Evolutionary conservation across 148 eudicot genomes (phyloP).

Genomic region (Nyssa sinensis): DNA sequence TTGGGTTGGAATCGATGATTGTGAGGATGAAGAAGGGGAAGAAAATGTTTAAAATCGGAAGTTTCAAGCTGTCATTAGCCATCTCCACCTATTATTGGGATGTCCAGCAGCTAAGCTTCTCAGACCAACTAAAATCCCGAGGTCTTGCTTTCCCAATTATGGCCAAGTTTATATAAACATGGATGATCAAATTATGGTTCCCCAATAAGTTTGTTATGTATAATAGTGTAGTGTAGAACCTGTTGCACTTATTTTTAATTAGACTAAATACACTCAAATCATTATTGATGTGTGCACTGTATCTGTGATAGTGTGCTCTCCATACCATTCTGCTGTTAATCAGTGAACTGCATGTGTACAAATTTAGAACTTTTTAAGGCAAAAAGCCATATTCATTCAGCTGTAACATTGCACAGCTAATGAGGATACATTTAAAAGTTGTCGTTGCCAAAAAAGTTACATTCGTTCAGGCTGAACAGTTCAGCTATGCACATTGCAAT

Average conservation of each 20-base stretch:
- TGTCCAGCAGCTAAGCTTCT: background rate
- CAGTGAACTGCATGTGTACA: background rate
- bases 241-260: background rate
- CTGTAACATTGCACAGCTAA: no score
- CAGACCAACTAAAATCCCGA: background rate
- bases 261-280: background rate
- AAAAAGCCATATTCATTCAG: slow-evolving; percentile 4
- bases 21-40: slow-evolving; percentile 61
- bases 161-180: background rate
- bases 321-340: background rate
- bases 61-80: background rate
- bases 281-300: background rate
- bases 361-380: no score
- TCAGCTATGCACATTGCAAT: no score
- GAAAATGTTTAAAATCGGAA: slow-evolving; percentile 13
- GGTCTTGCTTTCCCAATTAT: background rate
- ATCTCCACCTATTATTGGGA: background rate
- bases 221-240: slow-evolving; percentile 3
- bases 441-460: no score
- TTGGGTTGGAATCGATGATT: slow-evolving; percentile 86
- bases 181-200: background rate
- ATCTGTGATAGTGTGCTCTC: background rate
- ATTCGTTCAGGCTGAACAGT: no score
- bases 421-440: no score
- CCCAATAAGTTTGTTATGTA: background rate